Conservation (phyloP, 441 rosid genomes). For the Dalechampia spathulata region DNA sequence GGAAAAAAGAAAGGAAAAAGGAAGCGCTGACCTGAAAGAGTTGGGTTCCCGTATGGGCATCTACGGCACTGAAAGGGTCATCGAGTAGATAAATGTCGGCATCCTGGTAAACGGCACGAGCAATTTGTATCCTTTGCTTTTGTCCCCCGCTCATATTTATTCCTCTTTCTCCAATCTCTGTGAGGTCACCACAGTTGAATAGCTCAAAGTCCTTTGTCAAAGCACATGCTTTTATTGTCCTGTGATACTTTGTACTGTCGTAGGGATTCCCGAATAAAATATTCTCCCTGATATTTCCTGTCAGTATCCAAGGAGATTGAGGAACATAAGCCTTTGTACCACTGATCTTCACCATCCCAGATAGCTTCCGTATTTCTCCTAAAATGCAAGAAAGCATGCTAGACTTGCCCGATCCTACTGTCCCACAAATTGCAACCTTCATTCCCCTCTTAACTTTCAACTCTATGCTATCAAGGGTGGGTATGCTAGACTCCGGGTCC, state of each 20-base stretch:
- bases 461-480: constrained; percentile 58
- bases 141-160: constrained; percentile 99
- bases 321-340: constrained; percentile 93
- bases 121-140: constrained; percentile 95
- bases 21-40: constrained; percentile 57
- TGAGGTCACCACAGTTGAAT: constrained; percentile 70
- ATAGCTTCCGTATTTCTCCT: constrained; percentile 79
- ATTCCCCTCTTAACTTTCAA: constrained; percentile 72
- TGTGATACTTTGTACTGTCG: constrained; percentile 46
- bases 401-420: constrained; percentile 97
- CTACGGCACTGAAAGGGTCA: constrained; percentile 98
- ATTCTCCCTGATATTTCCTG: constrained; percentile 84
- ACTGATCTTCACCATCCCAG: constrained; percentile 65
- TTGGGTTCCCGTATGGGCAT: constrained; percentile 94
- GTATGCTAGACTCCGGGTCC: constrained; percentile 47
- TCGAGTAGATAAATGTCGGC: constrained; percentile 92
- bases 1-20: not conserved
- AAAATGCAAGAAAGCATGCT: constrained; percentile 78
- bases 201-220: constrained; percentile 77
- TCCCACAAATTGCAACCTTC: constrained; percentile 95
- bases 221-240: constrained; percentile 77
- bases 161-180: constrained; percentile 98
- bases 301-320: constrained; percentile 90
- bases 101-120: constrained; percentile 92
- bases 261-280: constrained; percentile 74